Evolutionary conservation across 202 grass and related monocot species (phyloP), one percentile per base, ranked within the genome.

Genomic region (Zoysia matrella): DNA sequence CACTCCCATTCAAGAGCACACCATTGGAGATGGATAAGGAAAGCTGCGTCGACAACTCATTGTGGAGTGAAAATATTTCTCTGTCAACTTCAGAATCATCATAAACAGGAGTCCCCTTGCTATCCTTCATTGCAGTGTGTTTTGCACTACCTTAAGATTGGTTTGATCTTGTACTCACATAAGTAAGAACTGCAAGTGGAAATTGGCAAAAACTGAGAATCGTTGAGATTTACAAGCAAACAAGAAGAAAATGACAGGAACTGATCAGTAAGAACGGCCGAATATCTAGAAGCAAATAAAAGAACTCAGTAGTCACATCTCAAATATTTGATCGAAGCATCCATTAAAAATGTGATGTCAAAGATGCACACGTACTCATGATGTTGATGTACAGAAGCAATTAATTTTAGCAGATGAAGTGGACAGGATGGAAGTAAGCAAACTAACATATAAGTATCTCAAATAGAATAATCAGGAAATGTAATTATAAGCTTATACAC

Each of bases 41-140:
- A 67, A 87, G 53, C 30, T 82, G 69, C 61, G 75, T 70, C 0
- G 48, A 80, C 12, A 91, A 74, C 78, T 72, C 79, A 79, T 79
- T 42, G 72, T 71, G 51, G 64, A 76, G 45, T 22, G 82, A 89
- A 60, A 68, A 18, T 13, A 12, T 44, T 44, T 43, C 52, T 52
- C 13, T 41, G 22, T 88, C 63, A n/a, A 67, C 43, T 64, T 84
- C 74, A 13, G 67, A 87, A 65, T 39, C 67, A 70, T 83, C 88
- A 71, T 30, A 85, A 85, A 76, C 83, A 55, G 70, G 44, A n/a
- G 69, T 30, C 14, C 46, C 50, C 48, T 22, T 11, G 4, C 0
- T 5, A 11, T 55, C 22, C 36, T 63, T 68, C 76, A 79, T 58
- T 49, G 18, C 14, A 58, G 42, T 81, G 58, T 69, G 15, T 48